Evolutionary conservation across 148 eudicot species (phyloP), one percentile per base, ranked within the genome.

Genomic region (Chenopodium album): DNA sequence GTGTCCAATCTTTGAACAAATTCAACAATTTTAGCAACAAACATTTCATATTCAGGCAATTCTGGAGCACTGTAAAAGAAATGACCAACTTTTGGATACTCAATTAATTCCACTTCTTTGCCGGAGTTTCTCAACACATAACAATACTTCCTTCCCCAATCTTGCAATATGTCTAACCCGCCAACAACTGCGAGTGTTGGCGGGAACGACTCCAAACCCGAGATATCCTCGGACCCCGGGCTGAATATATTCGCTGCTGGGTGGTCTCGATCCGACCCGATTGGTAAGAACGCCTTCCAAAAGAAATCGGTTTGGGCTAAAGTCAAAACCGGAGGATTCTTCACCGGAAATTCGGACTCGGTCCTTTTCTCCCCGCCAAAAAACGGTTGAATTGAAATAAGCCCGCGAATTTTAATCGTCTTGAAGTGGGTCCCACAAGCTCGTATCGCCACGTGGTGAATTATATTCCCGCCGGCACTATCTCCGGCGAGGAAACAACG

Each of bases 241-340:
- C 87, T 79, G 16, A 81, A 71, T 60, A 89, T 85, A 11, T 85
- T 81, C 0, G 60, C 66, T 0, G 81, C 84, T 63, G 85, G 89
- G n/a, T 90, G 89, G 48, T 90, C 81, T 7, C 92, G 82, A 44
- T 79, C 79, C 31, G 88, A 76, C 34, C 89, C 89, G 3, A 8
- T 52, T 1, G 92, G 92, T 75, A 90, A 56, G 81, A 88, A 88
- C 0, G 86, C 86, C 81, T 81, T 86, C 92, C 90, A 90, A 44
- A 47, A 81, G 52, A 84, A 81, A 79, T 88, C 88, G 1, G 89
- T 77, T 26, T 54, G 63, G 20, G 37, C 32, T 62, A 84, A 69
- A 28, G 56, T 65, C 64, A 85, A 47, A 1, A 62, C 1, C 6
- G 56, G 44, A 0, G 59, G 71, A 6, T 68, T 46, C 7, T 46